phyloP scores from a whole-genome alignment of 805 yeast species.

The Soucietia sequanensis region DNA sequence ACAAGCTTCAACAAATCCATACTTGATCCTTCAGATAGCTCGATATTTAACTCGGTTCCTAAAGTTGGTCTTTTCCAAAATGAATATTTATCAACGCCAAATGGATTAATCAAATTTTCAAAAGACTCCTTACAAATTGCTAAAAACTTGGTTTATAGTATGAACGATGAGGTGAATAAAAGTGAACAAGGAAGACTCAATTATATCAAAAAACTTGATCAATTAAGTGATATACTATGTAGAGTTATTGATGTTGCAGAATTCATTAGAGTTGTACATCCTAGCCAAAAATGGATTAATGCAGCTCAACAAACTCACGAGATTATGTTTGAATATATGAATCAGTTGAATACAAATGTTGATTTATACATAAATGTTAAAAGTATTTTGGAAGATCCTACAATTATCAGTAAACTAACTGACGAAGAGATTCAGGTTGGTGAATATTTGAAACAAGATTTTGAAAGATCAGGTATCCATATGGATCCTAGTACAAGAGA shows the following conservation, averaged over 20 bases:
- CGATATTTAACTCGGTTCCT: constrained; percentile 11
- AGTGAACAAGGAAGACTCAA: constrained; percentile 44
- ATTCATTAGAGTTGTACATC: constrained; percentile 86
- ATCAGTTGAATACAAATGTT: constrained; percentile 80
- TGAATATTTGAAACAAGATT: constrained; percentile 73
- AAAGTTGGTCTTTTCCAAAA: constrained; percentile 71
- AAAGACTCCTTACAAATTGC: constrained; percentile 65
- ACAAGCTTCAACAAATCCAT: constrained; percentile 40
- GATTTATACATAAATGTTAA: constrained; percentile 62
- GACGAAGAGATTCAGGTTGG: constrained; percentile 85
- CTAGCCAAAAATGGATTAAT: constrained; percentile 61
- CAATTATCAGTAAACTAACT: constrained; percentile 38
- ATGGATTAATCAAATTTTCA: constrained; percentile 69
- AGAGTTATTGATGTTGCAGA: constrained; percentile 93
- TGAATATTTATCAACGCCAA: constrained; percentile 64
- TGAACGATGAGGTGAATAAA: constrained; percentile 39
- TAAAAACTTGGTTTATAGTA: constrained; percentile 53
- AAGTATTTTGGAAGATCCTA: constrained; percentile 46
- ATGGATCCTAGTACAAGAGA: constrained; percentile 65
- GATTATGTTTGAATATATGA: constrained; percentile 90
- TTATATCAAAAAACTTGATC: constrained; percentile 70
- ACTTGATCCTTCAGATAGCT: background rate
- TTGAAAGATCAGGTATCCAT: constrained; percentile 85
- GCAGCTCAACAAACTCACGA: constrained; percentile 91
- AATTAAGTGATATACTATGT: constrained; percentile 83